These are phyloP conservation scores for Chaetomidium leptoderma DNA, from an alignment of 495 filamentous ascomycete genomes.

Conservation along the genomic window DNA sequence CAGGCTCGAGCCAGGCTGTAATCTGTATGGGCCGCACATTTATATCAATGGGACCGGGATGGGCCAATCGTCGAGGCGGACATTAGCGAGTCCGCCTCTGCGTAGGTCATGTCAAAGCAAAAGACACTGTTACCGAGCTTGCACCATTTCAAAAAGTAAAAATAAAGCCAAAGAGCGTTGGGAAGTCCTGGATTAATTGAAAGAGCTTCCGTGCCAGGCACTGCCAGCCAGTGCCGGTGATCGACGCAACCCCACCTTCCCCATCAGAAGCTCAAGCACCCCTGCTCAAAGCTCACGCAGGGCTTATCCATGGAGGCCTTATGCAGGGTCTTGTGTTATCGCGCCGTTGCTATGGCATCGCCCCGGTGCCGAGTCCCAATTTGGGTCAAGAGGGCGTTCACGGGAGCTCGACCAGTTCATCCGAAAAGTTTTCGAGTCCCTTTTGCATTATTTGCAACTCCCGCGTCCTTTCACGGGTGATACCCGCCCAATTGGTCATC, in stretches of 20 bases:
- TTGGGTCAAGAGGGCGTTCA: neutral
- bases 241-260: neutral
- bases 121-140: too few species aligned
- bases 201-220: too few species aligned
- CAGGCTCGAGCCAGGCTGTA: too few species aligned
- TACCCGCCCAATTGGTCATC: neutral
- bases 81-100: too few species aligned
- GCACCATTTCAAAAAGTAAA: too few species aligned
- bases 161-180: too few species aligned
- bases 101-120: too few species aligned
- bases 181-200: too few species aligned
- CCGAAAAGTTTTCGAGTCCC: neutral
- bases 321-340: constrained; percentile 10
- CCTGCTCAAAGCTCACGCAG: neutral
- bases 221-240: too few species aligned
- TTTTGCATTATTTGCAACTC: neutral
- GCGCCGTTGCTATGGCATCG: constrained; percentile 27
- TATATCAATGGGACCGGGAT: too few species aligned
- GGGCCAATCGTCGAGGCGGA: too few species aligned
- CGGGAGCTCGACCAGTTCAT: neutral
- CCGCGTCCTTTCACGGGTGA: neutral
- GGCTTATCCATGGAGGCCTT: neutral
- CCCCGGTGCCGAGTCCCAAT: constrained; percentile 1
- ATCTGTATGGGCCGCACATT: too few species aligned
- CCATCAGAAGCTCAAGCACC: neutral